Percentiles rank a stretch among this genome's conserved stretches.
Conservation (phyloP, 805 yeast genomes). For the Saturnispora diversa region DNA sequence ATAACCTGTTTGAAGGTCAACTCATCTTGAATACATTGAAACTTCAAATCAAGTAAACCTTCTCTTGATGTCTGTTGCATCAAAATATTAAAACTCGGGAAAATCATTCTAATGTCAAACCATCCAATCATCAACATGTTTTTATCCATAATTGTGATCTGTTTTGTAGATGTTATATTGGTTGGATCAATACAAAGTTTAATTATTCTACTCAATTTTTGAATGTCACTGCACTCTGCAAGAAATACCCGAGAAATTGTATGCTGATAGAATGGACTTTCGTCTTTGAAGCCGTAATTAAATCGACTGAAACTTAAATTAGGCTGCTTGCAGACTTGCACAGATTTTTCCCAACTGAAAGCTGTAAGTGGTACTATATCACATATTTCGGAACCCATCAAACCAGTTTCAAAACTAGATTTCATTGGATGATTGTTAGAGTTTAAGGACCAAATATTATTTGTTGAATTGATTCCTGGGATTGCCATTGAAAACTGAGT, state of each 20-base stretch:
- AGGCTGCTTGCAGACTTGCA: too few species aligned
- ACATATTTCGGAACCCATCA: too few species aligned
- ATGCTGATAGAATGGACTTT: background rate
- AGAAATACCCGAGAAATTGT: constrained; percentile 11
- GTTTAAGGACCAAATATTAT: too few species aligned
- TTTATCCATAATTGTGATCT: constrained; percentile 1
- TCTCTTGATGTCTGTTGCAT: constrained; percentile 11
- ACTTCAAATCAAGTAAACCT: constrained; percentile 5
- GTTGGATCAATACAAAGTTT: constrained; percentile 5
- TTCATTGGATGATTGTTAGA: too few species aligned
- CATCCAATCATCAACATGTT: constrained; percentile 22
- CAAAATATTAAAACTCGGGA: constrained; percentile 16
- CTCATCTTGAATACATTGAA: constrained; percentile 15
- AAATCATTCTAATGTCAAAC: constrained; percentile 25
- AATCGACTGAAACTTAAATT: background rate
- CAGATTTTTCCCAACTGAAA: too few species aligned
- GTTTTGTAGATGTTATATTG: constrained; percentile 7
- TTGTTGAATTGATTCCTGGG: too few species aligned
- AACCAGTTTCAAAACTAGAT: too few species aligned
- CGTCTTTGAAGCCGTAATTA: too few species aligned
- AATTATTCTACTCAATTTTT: background rate
- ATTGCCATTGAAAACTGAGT: too few species aligned
- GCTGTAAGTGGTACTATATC: too few species aligned
- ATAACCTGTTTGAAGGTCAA: background rate
- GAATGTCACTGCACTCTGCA: constrained; percentile 4